Evolutionary conservation across 202 grass and related monocot genomes (phyloP), one percentile per base, ranked within the genome.

Genomic region (Panicum virgatum): DNA sequence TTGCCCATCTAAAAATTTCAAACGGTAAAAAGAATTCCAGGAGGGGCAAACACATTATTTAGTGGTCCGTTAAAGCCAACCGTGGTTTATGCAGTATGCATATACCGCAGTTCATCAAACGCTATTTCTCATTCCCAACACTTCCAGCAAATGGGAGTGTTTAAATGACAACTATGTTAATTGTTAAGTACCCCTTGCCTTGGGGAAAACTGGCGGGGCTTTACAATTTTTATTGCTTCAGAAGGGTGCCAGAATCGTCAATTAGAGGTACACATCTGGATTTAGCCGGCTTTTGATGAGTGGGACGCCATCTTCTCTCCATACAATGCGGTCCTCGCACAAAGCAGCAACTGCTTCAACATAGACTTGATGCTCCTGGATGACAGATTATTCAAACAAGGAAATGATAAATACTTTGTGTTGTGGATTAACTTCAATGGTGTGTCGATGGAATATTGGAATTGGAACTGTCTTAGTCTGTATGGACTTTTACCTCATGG

Each of bases 251-350:
- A 66, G 20, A 18, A 29, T 14, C 16, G 68, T 60, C 19, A 82
- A 72, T 86, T 86, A 88, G 79, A 27, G 77, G 66, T 80, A 86
- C 47, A 89, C 80, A 20, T 86, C 69, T 37, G 93, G 82, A 82
- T 92, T 88, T 71, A 77, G 54, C 54, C 15, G 79, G 74, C 85
- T 88, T 81, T 51, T 66, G 56, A 92, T 84, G 40, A 95, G 82
- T 30, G 87, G 93, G 8, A 92, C 82, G 63, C 93, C 93, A 84
- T 95, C 93, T 83, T 90, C 79, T 65, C 93, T 85, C 90, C 90
- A 92, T 43, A 88, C 57, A 47, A 95, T 62, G n/a, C 87, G 69
- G 3, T 88, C 92, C 23, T 88, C 89, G 5, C 92, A 92, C 58
- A 92, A 44, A 48, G 92, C 92, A 53, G 89, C 82, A 56, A 90